These are phyloP conservation scores for Trichoderma semiorbis DNA, from an alignment of 2,329 filamentous ascomycete species.

Conservation along the genomic window DNA sequence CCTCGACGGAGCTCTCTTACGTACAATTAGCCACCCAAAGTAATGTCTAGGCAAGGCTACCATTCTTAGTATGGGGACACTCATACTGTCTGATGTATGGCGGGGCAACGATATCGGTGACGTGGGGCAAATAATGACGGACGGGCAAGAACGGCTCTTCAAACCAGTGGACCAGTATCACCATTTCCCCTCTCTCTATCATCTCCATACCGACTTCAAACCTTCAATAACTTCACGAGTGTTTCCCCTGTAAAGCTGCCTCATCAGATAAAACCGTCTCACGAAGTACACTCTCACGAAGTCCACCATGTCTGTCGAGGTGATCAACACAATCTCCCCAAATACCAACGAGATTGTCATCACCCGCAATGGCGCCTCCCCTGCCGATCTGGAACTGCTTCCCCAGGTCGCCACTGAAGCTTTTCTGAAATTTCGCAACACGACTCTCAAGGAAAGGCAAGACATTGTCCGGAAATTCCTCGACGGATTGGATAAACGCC, in stretches of 20 bases:
- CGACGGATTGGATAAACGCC: conserved; percentile 62
- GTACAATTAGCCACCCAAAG: background rate
- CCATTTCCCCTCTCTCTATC: conserved; percentile 9
- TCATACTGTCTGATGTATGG: background rate
- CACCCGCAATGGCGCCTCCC: conserved; percentile 70
- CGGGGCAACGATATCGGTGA: conserved; percentile 19
- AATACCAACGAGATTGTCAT: conserved; percentile 82
- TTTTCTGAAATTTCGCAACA: conserved; percentile 74
- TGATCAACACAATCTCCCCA: conserved; percentile 79
- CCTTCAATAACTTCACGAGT: background rate
- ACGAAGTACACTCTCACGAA: background rate
- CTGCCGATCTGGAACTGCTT: conserved; percentile 67
- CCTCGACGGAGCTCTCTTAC: background rate
- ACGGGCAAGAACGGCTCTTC: conserved; percentile 9
- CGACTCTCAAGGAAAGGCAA: conserved; percentile 70
- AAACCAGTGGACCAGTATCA: background rate
- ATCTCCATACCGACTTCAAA: background rate
- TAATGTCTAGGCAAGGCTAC: background rate
- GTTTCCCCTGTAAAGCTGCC: background rate
- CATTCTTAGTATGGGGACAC: background rate
- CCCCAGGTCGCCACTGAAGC: conserved; percentile 69
- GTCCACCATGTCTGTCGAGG: conserved; percentile 59
- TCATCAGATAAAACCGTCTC: background rate
- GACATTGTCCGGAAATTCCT: conserved; percentile 78
- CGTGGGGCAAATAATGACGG: conserved; percentile 14